phyloP scores from a whole-genome alignment of 208 protist genomes.

The Tetramitus jugosus region DNA sequence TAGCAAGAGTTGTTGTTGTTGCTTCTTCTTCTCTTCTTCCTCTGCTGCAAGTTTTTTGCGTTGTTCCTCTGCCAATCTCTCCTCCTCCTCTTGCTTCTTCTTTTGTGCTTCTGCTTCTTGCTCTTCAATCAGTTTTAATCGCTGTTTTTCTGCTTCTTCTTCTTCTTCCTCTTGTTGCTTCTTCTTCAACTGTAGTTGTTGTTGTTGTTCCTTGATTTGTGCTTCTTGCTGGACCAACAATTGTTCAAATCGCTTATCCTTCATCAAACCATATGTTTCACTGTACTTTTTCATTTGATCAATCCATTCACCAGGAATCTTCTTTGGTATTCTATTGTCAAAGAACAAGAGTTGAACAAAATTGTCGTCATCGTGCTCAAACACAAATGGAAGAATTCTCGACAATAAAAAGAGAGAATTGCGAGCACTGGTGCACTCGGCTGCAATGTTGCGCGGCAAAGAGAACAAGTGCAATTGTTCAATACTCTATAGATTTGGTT shows the following conservation, averaged over 20 bases:
- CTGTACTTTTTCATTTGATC: neutral
- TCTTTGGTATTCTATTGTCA: neutral
- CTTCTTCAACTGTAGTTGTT: neutral
- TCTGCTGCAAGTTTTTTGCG: neutral
- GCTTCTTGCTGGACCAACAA: neutral
- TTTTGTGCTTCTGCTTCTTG: neutral
- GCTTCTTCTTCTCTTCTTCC: neutral
- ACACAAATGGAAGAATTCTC: conserved; percentile 18
- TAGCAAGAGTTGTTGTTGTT: neutral
- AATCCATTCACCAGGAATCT: neutral
- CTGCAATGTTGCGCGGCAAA: neutral
- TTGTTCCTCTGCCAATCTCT: neutral
- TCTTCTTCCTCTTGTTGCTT: neutral
- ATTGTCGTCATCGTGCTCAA: conserved; percentile 11
- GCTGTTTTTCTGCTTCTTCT: neutral
- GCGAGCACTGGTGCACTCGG: conserved; percentile 1
- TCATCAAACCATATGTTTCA: neutral
- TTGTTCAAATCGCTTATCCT: too few relatives aligned
- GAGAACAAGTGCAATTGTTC: conserved; percentile 6
- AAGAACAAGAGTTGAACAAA: conserved; percentile 4
- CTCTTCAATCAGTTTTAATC: neutral
- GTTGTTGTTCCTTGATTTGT: neutral
- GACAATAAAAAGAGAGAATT: conserved; percentile 3
- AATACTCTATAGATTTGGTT: neutral
- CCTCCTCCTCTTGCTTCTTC: neutral